Base-by-base conservation (phyloP, 2,329 filamentous ascomycete species). In the Diplodia intermedia region DNA sequence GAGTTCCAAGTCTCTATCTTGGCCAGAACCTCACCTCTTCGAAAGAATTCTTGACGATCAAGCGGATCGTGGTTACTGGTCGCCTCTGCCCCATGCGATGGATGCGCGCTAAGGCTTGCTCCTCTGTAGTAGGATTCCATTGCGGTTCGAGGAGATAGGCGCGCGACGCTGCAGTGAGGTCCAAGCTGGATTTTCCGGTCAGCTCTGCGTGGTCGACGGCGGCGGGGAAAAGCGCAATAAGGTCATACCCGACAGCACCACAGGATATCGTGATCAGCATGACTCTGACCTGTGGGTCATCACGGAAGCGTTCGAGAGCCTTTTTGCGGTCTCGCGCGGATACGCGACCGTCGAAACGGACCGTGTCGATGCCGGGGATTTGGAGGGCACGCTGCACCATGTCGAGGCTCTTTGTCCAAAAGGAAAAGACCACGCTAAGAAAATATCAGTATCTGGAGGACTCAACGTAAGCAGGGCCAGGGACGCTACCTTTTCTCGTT, bases 141-240 rank as follows among this genome's bases (percentile, higher is more conserved):
- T 85, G 83, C 0, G 84, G 84, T 65, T 86, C 84, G 75, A 86
- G 80, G 0, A 86, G 76, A 56, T 84, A 84, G 0, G 80, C 82
- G 1, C 81, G 76, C 0, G 82, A 82, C 0, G 84, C 84, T 0
- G 75, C 81, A 0, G 83, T 85, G 0, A 86, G 73, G 0, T 82
- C 84, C 7, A 85, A 74, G 0, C 82, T 84, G 61, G 23, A 0
- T 20, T 31, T 70, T 33, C 69, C 63, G 26, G 31, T 14, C 2
- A 11, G 15, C 26, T 26, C 3, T 26, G 26, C 0, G 26, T 26
- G 26, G 26, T 26, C 3, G 26, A 26, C 26, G 20, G 9, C 6
- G 31, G 1, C 11, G 33, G 4, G 33, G 50, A 12, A 55, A 43
- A 8, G 1, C 54, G 52, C 23, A 40, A 18, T 14, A 23, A 23